Conservation (phyloP, 805 yeast species). For the Suhomyces vadensis region DNA sequence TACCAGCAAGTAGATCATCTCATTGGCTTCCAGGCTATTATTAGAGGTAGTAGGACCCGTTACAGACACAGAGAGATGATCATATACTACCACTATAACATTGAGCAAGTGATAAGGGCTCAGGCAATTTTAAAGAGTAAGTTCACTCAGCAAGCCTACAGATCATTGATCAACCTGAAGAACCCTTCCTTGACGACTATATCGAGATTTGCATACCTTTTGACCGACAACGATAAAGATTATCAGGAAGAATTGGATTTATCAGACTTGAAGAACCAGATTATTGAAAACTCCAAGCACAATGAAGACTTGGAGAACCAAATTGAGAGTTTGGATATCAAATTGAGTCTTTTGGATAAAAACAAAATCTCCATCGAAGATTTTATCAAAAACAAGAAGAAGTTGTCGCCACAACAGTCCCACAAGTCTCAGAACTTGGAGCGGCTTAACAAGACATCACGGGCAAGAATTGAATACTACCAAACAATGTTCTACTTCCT, state of each 20-base stretch:
- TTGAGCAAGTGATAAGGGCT: slow-evolving; percentile 62
- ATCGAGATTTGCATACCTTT: slow-evolving; percentile 69
- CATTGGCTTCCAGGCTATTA: slow-evolving; percentile 51
- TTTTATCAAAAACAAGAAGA: slow-evolving; percentile 47
- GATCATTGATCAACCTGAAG: slow-evolving; percentile 61
- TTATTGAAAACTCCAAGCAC: slow-evolving; percentile 65
- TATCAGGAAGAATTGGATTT: slow-evolving; percentile 72
- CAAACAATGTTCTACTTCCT: slow-evolving; percentile 78
- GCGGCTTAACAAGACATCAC: slow-evolving; percentile 40
- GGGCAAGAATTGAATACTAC: slow-evolving; percentile 61
- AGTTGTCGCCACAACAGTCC: slow-evolving; percentile 22
- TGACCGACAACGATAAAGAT: slow-evolving; percentile 72
- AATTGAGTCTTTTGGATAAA: slow-evolving; percentile 73
- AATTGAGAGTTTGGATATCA: slow-evolving; percentile 74
- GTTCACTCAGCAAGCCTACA: slow-evolving; percentile 71
- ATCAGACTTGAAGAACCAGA: slow-evolving; percentile 64
- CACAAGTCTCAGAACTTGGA: slow-evolving; percentile 27
- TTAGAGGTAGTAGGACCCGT: slow-evolving; percentile 52
- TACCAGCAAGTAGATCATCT: slow-evolving; percentile 45
- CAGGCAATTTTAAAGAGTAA: slow-evolving; percentile 74
- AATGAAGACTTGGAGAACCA: slow-evolving; percentile 74
- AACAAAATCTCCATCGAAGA: slow-evolving; percentile 80
- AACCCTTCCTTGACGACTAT: slow-evolving; percentile 81
- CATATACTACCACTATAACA: slow-evolving; percentile 54
- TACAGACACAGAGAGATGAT: slow-evolving; percentile 28